Conservation (phyloP, 1,284 basidiomycete species). For the Tilletia caries region DNA sequence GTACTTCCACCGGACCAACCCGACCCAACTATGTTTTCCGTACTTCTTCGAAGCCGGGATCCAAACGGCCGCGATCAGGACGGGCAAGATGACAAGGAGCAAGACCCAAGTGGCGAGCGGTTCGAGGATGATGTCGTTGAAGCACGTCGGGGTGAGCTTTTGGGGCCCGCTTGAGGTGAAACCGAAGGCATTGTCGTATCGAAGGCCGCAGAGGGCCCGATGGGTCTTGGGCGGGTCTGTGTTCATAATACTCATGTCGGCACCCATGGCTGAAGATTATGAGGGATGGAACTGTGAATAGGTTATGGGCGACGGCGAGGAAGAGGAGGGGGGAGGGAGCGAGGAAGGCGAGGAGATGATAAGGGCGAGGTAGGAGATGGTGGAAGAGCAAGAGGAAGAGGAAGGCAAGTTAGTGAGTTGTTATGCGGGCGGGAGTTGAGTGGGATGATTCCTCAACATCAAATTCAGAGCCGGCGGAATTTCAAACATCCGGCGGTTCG, state of each 20-base stretch:
- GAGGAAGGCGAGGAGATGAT: neutral
- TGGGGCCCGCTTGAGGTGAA: slow-evolving; percentile 23
- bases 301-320: neutral
- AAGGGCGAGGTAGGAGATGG: neutral
- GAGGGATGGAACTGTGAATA: neutral
- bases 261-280: slow-evolving; percentile 5
- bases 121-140: slow-evolving; percentile 36
- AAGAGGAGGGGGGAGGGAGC: neutral
- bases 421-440: neutral
- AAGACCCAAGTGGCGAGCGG: slow-evolving; percentile 36
- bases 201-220: neutral
- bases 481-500: no score
- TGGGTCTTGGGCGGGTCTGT: slow-evolving; percentile 9
- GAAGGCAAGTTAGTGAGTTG: no score
- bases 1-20: neutral
- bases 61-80: slow-evolving; percentile 15
- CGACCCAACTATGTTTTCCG: slow-evolving; percentile 6
- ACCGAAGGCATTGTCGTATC: neutral
- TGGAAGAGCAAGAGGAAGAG: neutral
- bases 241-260: slow-evolving; percentile 6
- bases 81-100: slow-evolving; percentile 24
- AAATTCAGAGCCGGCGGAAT: no score
- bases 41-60: slow-evolving; percentile 11
- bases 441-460: neutral
- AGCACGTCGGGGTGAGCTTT: slow-evolving; percentile 31